A percentile compares a stretch with the other conserved stretches of the same genome.
These are phyloP conservation scores for Penicillium sclerotigenum DNA, from an alignment of 2,329 filamentous ascomycete genomes.

Conservation along the genomic window DNA sequence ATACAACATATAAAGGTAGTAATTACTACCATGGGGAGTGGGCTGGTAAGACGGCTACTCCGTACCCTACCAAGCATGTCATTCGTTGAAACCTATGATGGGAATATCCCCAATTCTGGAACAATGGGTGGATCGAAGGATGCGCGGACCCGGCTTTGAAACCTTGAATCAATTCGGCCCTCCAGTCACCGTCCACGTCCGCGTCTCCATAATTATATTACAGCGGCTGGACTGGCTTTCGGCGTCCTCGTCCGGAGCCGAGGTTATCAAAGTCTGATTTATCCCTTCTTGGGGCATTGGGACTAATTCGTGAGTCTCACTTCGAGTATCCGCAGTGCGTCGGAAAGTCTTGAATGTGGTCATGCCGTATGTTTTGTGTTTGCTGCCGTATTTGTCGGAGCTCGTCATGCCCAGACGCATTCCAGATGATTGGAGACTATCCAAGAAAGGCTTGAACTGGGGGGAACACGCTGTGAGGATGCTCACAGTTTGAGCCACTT, in stretches of 20 bases:
- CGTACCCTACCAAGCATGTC: not conserved
- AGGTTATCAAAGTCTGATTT: slow-evolving; percentile 15
- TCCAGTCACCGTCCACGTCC: slow-evolving; percentile 25
- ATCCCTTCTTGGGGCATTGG: slow-evolving; percentile 8
- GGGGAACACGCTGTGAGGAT: slow-evolving; percentile 31
- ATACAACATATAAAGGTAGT: no score
- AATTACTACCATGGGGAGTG: no score
- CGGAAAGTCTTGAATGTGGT: slow-evolving; percentile 11
- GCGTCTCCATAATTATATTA: slow-evolving; percentile 27
- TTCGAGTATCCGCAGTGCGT: slow-evolving; percentile 7
- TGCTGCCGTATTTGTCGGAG: slow-evolving; percentile 11
- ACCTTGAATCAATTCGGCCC: not conserved
- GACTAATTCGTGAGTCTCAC: slow-evolving; percentile 16
- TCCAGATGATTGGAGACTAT: slow-evolving; percentile 29
- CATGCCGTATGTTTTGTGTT: slow-evolving; percentile 14
- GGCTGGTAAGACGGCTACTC: no score
- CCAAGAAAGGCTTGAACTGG: slow-evolving; percentile 33
- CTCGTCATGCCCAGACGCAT: slow-evolving; percentile 24
- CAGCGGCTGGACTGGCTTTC: slow-evolving; percentile 28
- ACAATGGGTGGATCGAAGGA: not conserved
- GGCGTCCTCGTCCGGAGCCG: slow-evolving; percentile 19
- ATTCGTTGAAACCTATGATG: not conserved
- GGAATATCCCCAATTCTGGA: not conserved
- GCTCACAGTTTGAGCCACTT: slow-evolving; percentile 24
- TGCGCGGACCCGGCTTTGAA: not conserved